Base-by-base conservation (phyloP, 1,284 basidiomycete species). In the Ceratobasidium sp. region DNA sequence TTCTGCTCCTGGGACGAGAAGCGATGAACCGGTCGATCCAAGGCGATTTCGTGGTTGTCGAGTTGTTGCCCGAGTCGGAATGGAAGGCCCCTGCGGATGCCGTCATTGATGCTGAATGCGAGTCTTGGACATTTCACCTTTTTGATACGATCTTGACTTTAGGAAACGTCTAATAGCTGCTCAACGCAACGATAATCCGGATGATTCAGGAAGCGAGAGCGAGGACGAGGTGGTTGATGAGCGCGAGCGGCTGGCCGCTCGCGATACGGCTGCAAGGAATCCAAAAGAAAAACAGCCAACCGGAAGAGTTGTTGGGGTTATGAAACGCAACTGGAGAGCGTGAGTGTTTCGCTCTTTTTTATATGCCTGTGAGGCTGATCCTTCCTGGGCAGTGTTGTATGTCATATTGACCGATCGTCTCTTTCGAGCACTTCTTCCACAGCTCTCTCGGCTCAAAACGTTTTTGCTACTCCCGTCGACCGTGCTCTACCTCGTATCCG, bases 21-120 rank as follows among this genome's bases (percentile, higher is more conserved):
- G 89, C 94, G 72, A 98, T 98, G 93, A 99, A 99, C 79, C 89
- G 97, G 30, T 89, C 96, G 0, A 92, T 98, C 2, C 89, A 98
- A 71, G 96, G 97, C 0, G 97, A 99, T 78, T 82, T 97, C 18
- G 96, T 99, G 0, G 94, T 91, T 0, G 90, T 99, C 0, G 91
- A 98, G 79, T 84, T 99, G 0, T 91, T 98, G 72, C 88, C 91
- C 23, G 88, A 97, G 80, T 86, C 84, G 3, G 91, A 98, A 77
- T 99, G 97, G 97, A 95, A 93, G 79, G 91, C 93, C 0, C 92
- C 96, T 3, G 90, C 90, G 3, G 93, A 98, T 75, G 93, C 97
- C 77, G 96, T 99, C 0, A 87, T 98, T 2, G 97, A 98, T 78
- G 92, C 94, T 82, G 95, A 97, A 76, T 81, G 92, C 93, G 75